Conservation (phyloP, 139 green algal genomes). For the Nannochloris sp. region DNA sequence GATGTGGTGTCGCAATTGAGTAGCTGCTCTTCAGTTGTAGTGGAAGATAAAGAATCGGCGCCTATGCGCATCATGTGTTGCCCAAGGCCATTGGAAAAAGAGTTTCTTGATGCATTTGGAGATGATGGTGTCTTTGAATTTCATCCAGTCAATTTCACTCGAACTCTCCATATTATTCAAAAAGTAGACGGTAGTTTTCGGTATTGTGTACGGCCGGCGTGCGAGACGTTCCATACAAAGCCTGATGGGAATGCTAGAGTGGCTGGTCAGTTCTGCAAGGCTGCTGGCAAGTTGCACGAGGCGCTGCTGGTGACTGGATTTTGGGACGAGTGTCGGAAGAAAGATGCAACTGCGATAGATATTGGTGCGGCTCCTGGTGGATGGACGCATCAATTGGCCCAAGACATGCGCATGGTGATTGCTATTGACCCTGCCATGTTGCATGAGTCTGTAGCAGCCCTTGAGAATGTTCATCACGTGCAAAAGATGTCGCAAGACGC, state of each 20-base stretch:
- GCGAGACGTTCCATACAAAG: slow-evolving; percentile 1
- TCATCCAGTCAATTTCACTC: slow-evolving; percentile 9
- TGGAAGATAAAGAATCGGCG: neutral
- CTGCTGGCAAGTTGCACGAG: slow-evolving; percentile 10
- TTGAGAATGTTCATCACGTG: slow-evolving; percentile 11
- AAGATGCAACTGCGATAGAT: slow-evolving; percentile 6
- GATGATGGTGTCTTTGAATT: neutral
- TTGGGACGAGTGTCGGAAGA: neutral
- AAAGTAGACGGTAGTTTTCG: neutral
- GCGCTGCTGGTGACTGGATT: neutral
- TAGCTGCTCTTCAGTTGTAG: too few species aligned
- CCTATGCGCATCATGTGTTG: slow-evolving; percentile 4
- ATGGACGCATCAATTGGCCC: slow-evolving; percentile 11
- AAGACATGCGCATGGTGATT: slow-evolving; percentile 7
- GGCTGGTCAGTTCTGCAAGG: neutral
- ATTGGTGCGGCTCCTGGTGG: slow-evolving; percentile 24
- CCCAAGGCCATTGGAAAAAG: slow-evolving; percentile 6
- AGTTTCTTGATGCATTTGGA: neutral
- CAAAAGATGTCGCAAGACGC: neutral
- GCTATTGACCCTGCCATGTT: slow-evolving; percentile 17
- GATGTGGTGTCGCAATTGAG: neutral
- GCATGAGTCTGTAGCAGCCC: neutral
- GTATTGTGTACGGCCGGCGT: neutral
- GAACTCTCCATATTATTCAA: neutral
- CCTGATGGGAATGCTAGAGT: neutral